phyloP scores from a whole-genome alignment of 768 basidiomycete genomes.

The Tylopilus plumbeoviolaceoides region DNA sequence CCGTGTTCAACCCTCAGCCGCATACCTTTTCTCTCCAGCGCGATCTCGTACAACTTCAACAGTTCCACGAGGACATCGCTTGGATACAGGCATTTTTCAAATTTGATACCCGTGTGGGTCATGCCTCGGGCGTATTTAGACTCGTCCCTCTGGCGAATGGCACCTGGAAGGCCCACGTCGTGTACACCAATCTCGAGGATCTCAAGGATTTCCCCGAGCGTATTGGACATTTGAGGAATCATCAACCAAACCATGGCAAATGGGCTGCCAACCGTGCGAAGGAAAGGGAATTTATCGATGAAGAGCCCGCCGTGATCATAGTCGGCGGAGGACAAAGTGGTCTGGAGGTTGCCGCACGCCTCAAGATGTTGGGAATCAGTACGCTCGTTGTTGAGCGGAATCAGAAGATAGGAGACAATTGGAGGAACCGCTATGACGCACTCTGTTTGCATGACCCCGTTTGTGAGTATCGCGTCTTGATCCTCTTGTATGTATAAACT shows the following conservation, averaged over 20 bases:
- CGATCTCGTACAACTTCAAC: constrained; percentile 17
- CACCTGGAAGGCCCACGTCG: constrained; percentile 44
- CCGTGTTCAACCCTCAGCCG: constrained; percentile 14
- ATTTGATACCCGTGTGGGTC: constrained; percentile 40
- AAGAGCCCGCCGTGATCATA: constrained; percentile 37
- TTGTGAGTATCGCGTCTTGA: constrained; percentile 15
- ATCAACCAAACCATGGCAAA: constrained; percentile 27
- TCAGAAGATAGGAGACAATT: constrained; percentile 28
- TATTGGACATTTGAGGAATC: constrained; percentile 42
- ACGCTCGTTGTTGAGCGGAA: constrained; percentile 16
- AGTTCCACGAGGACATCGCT: constrained; percentile 33
- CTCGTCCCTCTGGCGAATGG: constrained; percentile 41
- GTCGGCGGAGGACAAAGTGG: constrained; percentile 53
- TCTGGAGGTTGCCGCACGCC: constrained; percentile 31
- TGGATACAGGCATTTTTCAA: constrained; percentile 44
- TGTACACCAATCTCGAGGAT: constrained; percentile 50
- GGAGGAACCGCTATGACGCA: constrained; percentile 28
- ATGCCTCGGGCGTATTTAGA: constrained; percentile 42
- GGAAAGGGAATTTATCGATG: constrained; percentile 31
- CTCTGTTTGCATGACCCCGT: constrained; percentile 32
- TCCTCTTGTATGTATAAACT: no score
- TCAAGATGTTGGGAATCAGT: constrained; percentile 30
- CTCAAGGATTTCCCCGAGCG: constrained; percentile 44
- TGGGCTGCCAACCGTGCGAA: constrained; percentile 28
- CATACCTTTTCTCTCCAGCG: constrained; percentile 15